These are phyloP conservation scores for Calonectria pseudoturangicola DNA, from an alignment of 2,329 filamentous ascomycete genomes.

Conservation along the genomic window DNA sequence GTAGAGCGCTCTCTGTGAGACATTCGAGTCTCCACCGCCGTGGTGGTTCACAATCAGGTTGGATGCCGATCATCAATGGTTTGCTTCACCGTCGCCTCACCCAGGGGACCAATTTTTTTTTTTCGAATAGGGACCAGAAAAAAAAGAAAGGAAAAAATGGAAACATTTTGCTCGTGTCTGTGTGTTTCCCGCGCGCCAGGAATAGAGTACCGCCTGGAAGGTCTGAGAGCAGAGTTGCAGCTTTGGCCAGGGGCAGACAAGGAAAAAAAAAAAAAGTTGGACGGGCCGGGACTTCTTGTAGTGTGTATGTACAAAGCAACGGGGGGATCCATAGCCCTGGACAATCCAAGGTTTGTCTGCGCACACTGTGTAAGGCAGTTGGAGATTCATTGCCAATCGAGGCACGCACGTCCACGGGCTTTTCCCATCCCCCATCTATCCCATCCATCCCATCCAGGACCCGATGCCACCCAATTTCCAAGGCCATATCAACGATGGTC, in stretches of 20 bases:
- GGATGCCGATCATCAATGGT: slow-evolving; percentile 21
- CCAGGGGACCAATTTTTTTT: neutral
- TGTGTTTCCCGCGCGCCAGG: slow-evolving; percentile 17
- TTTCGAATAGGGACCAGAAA: neutral
- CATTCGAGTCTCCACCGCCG: slow-evolving; percentile 40
- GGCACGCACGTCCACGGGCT: slow-evolving; percentile 11
- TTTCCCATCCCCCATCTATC: slow-evolving; percentile 10
- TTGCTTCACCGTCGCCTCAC: slow-evolving; percentile 24
- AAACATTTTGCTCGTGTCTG: slow-evolving; percentile 6
- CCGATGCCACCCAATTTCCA: slow-evolving; percentile 42
- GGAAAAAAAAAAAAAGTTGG: slow-evolving; percentile 20
- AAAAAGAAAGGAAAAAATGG: slow-evolving; percentile 13
- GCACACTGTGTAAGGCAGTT: slow-evolving; percentile 4
- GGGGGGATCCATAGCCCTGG: slow-evolving; percentile 2
- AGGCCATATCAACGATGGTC: slow-evolving; percentile 20
- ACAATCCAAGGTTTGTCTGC: neutral
- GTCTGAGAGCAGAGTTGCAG: slow-evolving; percentile 19
- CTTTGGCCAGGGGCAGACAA: slow-evolving; percentile 10
- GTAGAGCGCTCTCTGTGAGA: slow-evolving; percentile 44
- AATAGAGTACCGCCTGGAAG: slow-evolving; percentile 13
- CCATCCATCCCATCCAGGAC: slow-evolving; percentile 19
- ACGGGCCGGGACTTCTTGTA: neutral
- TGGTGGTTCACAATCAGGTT: slow-evolving; percentile 37
- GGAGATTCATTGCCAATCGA: slow-evolving; percentile 6
- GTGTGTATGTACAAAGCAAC: slow-evolving; percentile 22